Conservation (phyloP, 148 eudicot genomes). For the Hydrangea macrophylla region DNA sequence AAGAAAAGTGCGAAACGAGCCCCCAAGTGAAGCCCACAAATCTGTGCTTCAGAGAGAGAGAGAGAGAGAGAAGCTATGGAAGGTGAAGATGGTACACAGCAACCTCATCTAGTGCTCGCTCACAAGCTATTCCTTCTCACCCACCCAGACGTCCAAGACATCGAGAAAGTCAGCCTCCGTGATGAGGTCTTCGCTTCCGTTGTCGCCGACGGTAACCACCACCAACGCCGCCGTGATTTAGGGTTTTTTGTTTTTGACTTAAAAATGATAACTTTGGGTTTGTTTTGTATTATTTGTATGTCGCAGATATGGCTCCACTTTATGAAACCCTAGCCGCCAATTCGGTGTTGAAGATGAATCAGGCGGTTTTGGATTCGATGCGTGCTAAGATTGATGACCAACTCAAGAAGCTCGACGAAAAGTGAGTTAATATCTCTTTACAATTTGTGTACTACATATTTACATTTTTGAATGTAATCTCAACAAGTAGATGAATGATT, state of each 20-base stretch:
- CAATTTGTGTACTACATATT: neutral
- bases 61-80: slow-evolving; percentile 53
- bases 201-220: slow-evolving; percentile 46
- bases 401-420: slow-evolving; percentile 79
- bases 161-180: slow-evolving; percentile 80
- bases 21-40: neutral
- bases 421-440: slow-evolving; percentile 38
- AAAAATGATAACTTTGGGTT: neutral
- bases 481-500: neutral
- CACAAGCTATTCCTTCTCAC: slow-evolving; percentile 7
- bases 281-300: neutral
- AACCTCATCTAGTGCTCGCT: slow-evolving; percentile 68
- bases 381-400: slow-evolving; percentile 64
- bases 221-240: neutral
- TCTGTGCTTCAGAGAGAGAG: slow-evolving; percentile 4
- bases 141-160: slow-evolving; percentile 75
- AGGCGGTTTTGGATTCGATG: slow-evolving; percentile 65
- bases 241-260: neutral
- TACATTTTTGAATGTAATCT: neutral
- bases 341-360: slow-evolving; percentile 62
- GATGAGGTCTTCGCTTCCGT: slow-evolving; percentile 60
- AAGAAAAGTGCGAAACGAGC: slow-evolving; percentile 21
- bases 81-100: slow-evolving; percentile 59
- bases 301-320: slow-evolving; percentile 72
- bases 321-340: slow-evolving; percentile 63